Base-by-base conservation (phyloP, 1,284 basidiomycete genomes). In the Sporisorium reilianum region DNA sequence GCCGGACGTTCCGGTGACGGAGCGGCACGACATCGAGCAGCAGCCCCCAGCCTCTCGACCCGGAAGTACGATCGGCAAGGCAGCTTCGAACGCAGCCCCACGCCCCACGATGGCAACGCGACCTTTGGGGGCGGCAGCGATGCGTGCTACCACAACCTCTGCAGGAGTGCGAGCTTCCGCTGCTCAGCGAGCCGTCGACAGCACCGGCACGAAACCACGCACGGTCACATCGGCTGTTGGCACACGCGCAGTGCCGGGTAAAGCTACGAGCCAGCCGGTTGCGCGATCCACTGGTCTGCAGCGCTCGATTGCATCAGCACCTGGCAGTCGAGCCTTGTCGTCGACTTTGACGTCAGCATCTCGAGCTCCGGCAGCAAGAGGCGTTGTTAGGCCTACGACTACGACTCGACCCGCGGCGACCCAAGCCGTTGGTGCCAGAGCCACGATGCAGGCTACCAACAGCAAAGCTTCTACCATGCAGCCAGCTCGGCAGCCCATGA, bases 231-330 rank as follows among this genome's bases (percentile, higher is more conserved):
- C 51, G 16, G 12, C 49, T 3, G 22, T 20, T 26, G 42, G 48
- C 12, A 42, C 32, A 23, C 55, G 62, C 25, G 22, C 30, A 2
- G 44, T n/a, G 3, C 14, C 55, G 2, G 25, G 18, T 32, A 63
- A 34, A 23, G 26, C 48, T 2, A 26, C 59, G 22, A 12, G 2
- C 9, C 51, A 59, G 51, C 34, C 60, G 1, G 22, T 42, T 3
- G 42, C 22, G 6, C 57, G 62, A 41, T 50, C 62, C 16, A 42
- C 28, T 23, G 69, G 59, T 3, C 32, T 72, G 28, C 69, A 72
- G 22, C 59, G 69, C 20, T 72, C 69, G 1, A 63, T 72, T 42
- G 67, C 67, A 10, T 40, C 67, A 10, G 61, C 61, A 20, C 55
- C 61, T 26, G 53, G 41, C 44, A 55, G 23, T 38, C 58, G 64